Conservation (phyloP, 179 eudicot genomes). For the Beta corolliflora region DNA sequence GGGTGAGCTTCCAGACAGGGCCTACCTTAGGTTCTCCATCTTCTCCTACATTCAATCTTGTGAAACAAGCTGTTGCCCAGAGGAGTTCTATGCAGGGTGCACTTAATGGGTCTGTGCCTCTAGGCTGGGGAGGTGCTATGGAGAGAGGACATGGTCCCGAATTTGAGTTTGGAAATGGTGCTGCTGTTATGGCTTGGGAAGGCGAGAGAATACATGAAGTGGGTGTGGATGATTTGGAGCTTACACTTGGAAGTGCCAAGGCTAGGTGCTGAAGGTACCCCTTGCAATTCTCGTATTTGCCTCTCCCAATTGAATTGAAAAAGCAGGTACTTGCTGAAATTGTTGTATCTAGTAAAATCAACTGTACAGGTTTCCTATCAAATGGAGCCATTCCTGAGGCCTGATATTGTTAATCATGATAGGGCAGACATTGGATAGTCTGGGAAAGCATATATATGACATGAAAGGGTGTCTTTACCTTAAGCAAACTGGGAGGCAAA, state of each 20-base stretch:
- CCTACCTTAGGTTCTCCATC: constrained; percentile 44
- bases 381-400: constrained; percentile 19
- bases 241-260: constrained; percentile 73
- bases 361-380: constrained; percentile 32
- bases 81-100: constrained; percentile 41
- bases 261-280: constrained; percentile 33
- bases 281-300: constrained; percentile 8
- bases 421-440: not conserved
- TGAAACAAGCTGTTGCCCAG: constrained; percentile 55
- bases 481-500: constrained; percentile 20
- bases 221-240: constrained; percentile 82
- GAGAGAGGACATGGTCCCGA: constrained; percentile 69
- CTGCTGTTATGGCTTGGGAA: constrained; percentile 89
- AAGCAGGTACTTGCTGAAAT: constrained; percentile 15
- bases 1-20: constrained; percentile 65
- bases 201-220: constrained; percentile 88
- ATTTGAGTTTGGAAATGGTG: constrained; percentile 71
- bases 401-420: constrained; percentile 13
- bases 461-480: constrained; percentile 12
- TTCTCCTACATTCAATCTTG: constrained; percentile 55
- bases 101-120: constrained; percentile 36
- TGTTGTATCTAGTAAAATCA: constrained; percentile 22
- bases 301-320: constrained; percentile 16
- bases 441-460: constrained; percentile 11
- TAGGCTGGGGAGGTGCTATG: constrained; percentile 51